Evolutionary conservation across 129 eudicot genomes (phyloP), one percentile per base, ranked within the genome.

Genomic region (Centella asiatica): DNA sequence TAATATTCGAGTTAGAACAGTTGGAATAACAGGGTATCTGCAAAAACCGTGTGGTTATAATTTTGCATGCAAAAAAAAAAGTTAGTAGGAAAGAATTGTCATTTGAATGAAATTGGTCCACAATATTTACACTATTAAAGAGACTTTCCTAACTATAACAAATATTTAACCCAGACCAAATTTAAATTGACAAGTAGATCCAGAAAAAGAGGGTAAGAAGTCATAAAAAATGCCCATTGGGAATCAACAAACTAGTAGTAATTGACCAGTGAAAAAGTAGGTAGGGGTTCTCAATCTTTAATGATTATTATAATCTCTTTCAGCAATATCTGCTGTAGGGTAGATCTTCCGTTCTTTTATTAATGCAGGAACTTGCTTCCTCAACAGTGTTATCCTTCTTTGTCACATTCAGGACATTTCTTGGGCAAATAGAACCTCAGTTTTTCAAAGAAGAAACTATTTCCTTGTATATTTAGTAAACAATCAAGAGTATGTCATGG

Each of bases 21-120:
- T 92, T 47, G 98, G 98, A 47, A 81, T 75, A 40, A 92, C 98
- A 20, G 85, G 95, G 74, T 87, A 92, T 76, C 97, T 89, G 85
- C 62, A 77, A 51, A 32, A 45, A 19, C 56, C 36, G 15, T 63
- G 53, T 19, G n/a, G 48, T 64, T 33, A 72, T 13, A 25, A 62
- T 62, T 36, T 50, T 44, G 44, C 60, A 39, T 20, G 50, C 37
- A 65, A 33, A 19, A 33, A 44, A 34, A 13, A 22, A 25, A 57
- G 49, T 1, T 45, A 20, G 23, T 5, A 32, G 12, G 14, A 32
- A 44, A 44, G 15, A 44, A 44, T 15, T 44, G 48, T 17, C 15
- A 13, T 13, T 44, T 1, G 5, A 12, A 13, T 3, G 32, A 44
- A 18, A 15, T 17, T 31, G 14, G 34, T 40, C 26, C n/a, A 31